Conservation (phyloP, 805 yeast species). For the Candida multigemmis region DNA sequence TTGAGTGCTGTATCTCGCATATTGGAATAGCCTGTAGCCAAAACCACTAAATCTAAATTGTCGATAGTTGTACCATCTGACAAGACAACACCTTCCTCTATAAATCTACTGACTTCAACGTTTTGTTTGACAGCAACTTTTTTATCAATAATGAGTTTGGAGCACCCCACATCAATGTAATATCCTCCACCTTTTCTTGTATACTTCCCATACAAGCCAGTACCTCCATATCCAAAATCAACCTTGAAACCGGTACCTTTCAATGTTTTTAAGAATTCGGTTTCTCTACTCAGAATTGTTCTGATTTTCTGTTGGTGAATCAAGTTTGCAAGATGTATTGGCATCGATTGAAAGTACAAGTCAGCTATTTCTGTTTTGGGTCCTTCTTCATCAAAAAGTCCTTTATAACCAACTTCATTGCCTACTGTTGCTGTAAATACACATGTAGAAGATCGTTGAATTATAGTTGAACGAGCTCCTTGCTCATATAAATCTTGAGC, state of each 20-base stretch:
- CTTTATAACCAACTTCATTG: slow-evolving; percentile 15
- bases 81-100: slow-evolving; percentile 27
- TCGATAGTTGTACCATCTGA: slow-evolving; percentile 27
- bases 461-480: slow-evolving; percentile 33
- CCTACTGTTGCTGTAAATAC: slow-evolving; percentile 29
- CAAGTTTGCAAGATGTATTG: slow-evolving; percentile 22
- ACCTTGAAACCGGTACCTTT: slow-evolving; percentile 27
- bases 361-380: slow-evolving; percentile 31
- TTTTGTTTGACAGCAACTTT: slow-evolving; percentile 29
- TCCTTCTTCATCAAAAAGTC: slow-evolving; percentile 27
- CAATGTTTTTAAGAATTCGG: slow-evolving; percentile 19
- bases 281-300: slow-evolving; percentile 20
- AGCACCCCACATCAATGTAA: slow-evolving; percentile 38
- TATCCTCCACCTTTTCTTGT: slow-evolving; percentile 37
- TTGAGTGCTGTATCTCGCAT: slow-evolving; percentile 32
- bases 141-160: slow-evolving; percentile 28
- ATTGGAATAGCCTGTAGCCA: slow-evolving; percentile 37
- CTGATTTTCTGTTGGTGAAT: slow-evolving; percentile 28
- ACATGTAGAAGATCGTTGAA: slow-evolving; percentile 38
- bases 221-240: slow-evolving; percentile 34
- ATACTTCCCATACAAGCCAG: slow-evolving; percentile 33
- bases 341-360: slow-evolving; percentile 21
- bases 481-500: slow-evolving; percentile 37
- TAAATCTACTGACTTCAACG: slow-evolving; percentile 20
- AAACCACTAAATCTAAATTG: slow-evolving; percentile 28